Percentiles rank a stretch among this genome's conserved stretches.
phyloP scores from a whole-genome alignment of 495 filamentous ascomycete genomes.

The Penicilliopsis zonata region DNA sequence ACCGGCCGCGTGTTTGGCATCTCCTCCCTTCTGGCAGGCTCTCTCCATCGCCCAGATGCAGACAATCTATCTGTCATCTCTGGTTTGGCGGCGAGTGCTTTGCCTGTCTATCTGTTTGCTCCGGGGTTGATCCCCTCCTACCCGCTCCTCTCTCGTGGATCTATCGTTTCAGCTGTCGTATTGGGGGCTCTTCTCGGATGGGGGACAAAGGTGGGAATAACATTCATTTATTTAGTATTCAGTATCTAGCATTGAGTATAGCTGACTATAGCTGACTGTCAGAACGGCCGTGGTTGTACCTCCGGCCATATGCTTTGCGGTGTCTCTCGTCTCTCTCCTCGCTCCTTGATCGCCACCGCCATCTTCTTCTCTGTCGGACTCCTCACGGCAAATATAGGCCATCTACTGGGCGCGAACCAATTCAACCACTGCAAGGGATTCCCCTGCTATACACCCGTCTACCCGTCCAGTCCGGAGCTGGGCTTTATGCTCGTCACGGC shows the following conservation, averaged over 20 bases:
- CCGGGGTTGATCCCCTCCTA: constrained; percentile 36
- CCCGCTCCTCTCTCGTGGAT: constrained; percentile 19
- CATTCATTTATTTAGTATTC: too few species aligned
- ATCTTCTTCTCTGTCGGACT: constrained; percentile 43
- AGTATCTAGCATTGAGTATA: too few species aligned
- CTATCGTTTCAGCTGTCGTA: constrained; percentile 23
- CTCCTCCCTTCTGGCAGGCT: constrained; percentile 34
- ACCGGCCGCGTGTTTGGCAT: constrained; percentile 45
- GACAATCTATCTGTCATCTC: constrained; percentile 37
- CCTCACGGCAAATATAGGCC: constrained; percentile 32
- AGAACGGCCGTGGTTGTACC: constrained; percentile 44
- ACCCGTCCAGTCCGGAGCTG: constrained; percentile 26
- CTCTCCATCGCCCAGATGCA: constrained; percentile 21
- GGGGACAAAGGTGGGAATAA: constrained; percentile 40
- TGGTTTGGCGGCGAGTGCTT: constrained; percentile 32
- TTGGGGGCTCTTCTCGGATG: constrained; percentile 38
- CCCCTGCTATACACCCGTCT: constrained; percentile 38
- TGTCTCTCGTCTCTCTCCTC: constrained; percentile 35
- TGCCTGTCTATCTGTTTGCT: constrained; percentile 24
- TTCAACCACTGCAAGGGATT: constrained; percentile 18
- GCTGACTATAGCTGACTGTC: constrained; percentile 2
- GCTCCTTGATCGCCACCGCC: constrained; percentile 39
- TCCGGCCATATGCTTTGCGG: constrained; percentile 53
- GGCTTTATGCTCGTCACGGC: constrained; percentile 20
- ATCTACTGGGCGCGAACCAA: constrained; percentile 16